Evolutionary conservation across 257 asterid genomes (phyloP).

Genomic region (Ligustrum vulgare): DNA sequence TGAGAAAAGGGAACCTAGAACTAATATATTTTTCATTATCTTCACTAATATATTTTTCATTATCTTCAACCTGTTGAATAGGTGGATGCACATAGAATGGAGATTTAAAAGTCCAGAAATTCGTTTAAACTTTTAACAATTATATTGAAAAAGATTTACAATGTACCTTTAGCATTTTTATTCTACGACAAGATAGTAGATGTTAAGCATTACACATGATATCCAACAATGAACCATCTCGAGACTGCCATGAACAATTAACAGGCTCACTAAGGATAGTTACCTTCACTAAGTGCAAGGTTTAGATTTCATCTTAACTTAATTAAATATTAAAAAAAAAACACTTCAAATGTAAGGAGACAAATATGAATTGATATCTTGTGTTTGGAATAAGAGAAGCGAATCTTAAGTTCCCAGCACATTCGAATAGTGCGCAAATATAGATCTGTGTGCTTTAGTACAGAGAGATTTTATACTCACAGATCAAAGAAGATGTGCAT

Average conservation of each 20-base stretch:
- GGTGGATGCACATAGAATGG: slow-evolving; percentile 1
- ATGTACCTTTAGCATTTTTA: slow-evolving; percentile 75
- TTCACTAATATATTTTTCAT: slow-evolving; percentile 61
- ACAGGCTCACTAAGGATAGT: slow-evolving; percentile 5
- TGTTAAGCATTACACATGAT: slow-evolving; percentile 91
- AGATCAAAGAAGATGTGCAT: slow-evolving; percentile 2
- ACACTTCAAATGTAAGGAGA: too few species aligned
- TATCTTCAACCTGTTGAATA: slow-evolving; percentile 42
- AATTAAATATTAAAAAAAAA: too few species aligned
- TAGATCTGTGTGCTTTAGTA: not conserved
- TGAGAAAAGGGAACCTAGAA: slow-evolving; percentile 88
- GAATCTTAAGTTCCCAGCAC: too few species aligned
- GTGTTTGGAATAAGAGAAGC: too few species aligned
- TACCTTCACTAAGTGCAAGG: not conserved
- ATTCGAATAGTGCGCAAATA: not conserved
- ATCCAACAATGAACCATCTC: slow-evolving; percentile 93
- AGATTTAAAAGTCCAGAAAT: slow-evolving; percentile 12
- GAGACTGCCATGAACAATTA: slow-evolving; percentile 71
- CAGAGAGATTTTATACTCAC: not conserved
- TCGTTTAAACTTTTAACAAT: not conserved
- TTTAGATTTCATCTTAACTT: too few species aligned
- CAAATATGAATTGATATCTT: too few species aligned
- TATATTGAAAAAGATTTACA: slow-evolving; percentile 18
- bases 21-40: slow-evolving; percentile 72
- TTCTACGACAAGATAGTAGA: slow-evolving; percentile 75